Evolutionary conservation across 2,329 filamentous ascomycete species (phyloP).

Genomic region (Ophidiomyces ophidiicola): DNA sequence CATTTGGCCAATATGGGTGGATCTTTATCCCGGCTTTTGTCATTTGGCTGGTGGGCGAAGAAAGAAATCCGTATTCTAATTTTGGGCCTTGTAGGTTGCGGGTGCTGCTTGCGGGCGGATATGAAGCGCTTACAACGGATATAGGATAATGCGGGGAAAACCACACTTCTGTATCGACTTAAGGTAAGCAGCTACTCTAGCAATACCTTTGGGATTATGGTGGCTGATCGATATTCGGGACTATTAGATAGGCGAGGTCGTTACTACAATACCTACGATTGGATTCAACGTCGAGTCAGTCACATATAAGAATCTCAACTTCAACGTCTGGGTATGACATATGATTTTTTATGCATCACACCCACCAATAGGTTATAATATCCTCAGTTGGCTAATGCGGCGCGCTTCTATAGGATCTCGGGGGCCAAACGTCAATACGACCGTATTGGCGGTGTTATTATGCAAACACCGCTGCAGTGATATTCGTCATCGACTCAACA

Average conservation of each 20-base stretch:
- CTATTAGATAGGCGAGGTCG: constrained; percentile 83
- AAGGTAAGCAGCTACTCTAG: constrained; percentile 49
- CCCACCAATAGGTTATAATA: not conserved
- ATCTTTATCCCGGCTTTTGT: constrained; percentile 48
- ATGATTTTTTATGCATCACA: not conserved
- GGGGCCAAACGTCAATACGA: constrained; percentile 95
- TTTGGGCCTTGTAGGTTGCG: constrained; percentile 63
- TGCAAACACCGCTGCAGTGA: constrained; percentile 92
- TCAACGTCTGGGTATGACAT: constrained; percentile 82
- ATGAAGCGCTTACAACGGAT: constrained; percentile 5
- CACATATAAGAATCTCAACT: constrained; percentile 95
- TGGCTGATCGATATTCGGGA: not conserved
- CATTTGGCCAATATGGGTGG: constrained; percentile 39
- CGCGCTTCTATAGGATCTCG: constrained; percentile 58
- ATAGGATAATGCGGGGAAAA: constrained; percentile 97
- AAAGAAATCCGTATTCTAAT: constrained; percentile 98
- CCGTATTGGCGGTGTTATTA: constrained; percentile 99
- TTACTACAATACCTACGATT: constrained; percentile 97
- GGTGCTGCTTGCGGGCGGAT: not conserved
- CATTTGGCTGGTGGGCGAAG: constrained; percentile 69
- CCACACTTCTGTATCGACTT: constrained; percentile 85
- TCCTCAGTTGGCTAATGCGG: not conserved
- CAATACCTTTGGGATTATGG: not conserved
- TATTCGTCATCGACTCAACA: constrained; percentile 96
- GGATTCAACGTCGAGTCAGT: constrained; percentile 99